Base-by-base conservation (phyloP, 768 basidiomycete genomes). In the Amanita inopinata region DNA sequence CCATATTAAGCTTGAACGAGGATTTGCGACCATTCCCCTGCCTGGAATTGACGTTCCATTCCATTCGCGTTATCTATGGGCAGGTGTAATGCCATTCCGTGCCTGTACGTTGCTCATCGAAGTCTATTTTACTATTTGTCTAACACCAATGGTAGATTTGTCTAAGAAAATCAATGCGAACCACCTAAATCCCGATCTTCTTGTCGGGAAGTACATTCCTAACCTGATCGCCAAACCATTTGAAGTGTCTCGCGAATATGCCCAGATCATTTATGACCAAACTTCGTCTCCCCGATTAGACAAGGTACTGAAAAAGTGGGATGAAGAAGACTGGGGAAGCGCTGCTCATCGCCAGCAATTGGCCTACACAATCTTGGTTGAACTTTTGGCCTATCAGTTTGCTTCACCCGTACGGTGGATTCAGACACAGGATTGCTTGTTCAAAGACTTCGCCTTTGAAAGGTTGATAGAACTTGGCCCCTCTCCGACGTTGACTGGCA, bases 321-420 rank as follows among this genome's bases (percentile, higher is more conserved):
- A 94, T 30, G 73, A 84, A 50, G 94, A 96, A 40, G 68, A 74
- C 45, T 99, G 96, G 96, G 86, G 67, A 18, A 69, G 74, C 18
- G 56, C 70, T 7, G 83, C 80, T 43, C 86, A 92, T 50, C 85
- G 92, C 36, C 91, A 97, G 62, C 83, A 87, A 54, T 75, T 99
- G 35, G 92, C 96, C 0, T 99, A 98, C 59, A 83, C 82, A 52
- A 93, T 97, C 56, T 80, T 99, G 45, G 92, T 98, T 48, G 96
- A 99, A 58, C 77, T 98, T 34, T 73, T 99, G 37, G 90, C 96
- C 10, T 99, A 99, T 58, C 96, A 99, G 59, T 98, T 94, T 53
- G 93, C 94, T 0, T 98, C 94, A 1, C 93, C 96, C 5, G 94
- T 99, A 14, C 85, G 93, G 38, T 99, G 96, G 96, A 99, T 99